Percentiles rank a stretch among this genome's conserved stretches.
phyloP scores from a whole-genome alignment of 495 filamentous ascomycete genomes.

The Penicillium cosmopolitanum region DNA sequence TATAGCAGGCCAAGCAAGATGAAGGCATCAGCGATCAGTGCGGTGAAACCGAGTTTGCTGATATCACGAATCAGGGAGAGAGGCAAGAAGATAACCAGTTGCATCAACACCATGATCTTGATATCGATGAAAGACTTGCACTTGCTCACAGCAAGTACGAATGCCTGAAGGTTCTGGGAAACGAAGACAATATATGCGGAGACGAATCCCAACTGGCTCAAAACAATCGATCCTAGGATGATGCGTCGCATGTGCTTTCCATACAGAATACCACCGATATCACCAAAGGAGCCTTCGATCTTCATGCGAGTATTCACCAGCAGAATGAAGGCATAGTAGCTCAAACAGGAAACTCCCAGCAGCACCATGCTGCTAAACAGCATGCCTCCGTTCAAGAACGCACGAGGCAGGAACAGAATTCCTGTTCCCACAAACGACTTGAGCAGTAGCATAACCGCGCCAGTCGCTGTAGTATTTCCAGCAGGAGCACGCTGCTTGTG shows the following conservation, averaged over 20 bases:
- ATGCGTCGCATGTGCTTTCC: slow-evolving; percentile 85
- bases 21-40: slow-evolving; percentile 89
- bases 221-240: slow-evolving; percentile 87
- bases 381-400: slow-evolving; percentile 95
- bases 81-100: slow-evolving; percentile 90
- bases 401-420: slow-evolving; percentile 92
- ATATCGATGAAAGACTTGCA: slow-evolving; percentile 82
- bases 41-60: slow-evolving; percentile 88
- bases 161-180: slow-evolving; percentile 91
- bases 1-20: slow-evolving; percentile 91
- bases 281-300: slow-evolving; percentile 89
- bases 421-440: slow-evolving; percentile 98
- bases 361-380: slow-evolving; percentile 92
- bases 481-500: slow-evolving; percentile 69
- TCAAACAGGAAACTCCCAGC: slow-evolving; percentile 77
- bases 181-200: slow-evolving; percentile 99
- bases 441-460: slow-evolving; percentile 79
- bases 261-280: slow-evolving; percentile 91
- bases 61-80: slow-evolving; percentile 94
- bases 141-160: slow-evolving; percentile 80
- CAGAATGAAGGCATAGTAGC: slow-evolving; percentile 95
- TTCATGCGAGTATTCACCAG: slow-evolving; percentile 84
- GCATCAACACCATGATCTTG: slow-evolving; percentile 86
- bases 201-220: slow-evolving; percentile 94
- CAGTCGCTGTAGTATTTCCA: slow-evolving; percentile 72